Evolutionary conservation across 495 filamentous ascomycete species (phyloP).

Genomic region (Aspergillus homomorphus): DNA sequence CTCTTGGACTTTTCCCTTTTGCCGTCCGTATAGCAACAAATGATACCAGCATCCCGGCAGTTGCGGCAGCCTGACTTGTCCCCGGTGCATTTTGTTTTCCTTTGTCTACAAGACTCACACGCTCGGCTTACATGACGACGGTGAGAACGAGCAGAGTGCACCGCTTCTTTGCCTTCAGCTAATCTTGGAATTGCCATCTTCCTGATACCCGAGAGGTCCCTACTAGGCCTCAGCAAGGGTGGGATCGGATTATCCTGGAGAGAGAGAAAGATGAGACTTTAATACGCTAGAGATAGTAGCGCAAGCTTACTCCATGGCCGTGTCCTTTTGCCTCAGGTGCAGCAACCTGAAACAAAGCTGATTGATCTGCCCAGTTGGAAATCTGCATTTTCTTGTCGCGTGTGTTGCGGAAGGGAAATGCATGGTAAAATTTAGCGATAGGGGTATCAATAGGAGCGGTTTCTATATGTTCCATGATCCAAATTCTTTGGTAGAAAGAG

Average conservation of each 20-base stretch:
- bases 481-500: background rate
- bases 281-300: background rate
- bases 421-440: background rate
- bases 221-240: conserved; percentile 19
- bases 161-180: conserved; percentile 39
- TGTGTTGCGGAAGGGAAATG: background rate
- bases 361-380: background rate
- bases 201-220: conserved; percentile 20
- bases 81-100: conserved; percentile 60
- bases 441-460: background rate
- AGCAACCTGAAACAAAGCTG: background rate
- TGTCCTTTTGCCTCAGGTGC: background rate
- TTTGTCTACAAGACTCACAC: conserved; percentile 47
- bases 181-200: conserved; percentile 46
- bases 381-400: background rate
- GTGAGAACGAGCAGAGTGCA: conserved; percentile 37
- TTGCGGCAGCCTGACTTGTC: conserved; percentile 54
- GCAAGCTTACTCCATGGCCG: background rate
- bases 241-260: conserved; percentile 27
- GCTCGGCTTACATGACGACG: conserved; percentile 46
- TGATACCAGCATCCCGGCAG: conserved; percentile 48
- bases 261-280: background rate
- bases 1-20: conserved; percentile 57
- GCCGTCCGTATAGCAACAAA: conserved; percentile 54
- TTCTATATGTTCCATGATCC: background rate